Evolutionary conservation across 371 early-diverging fungal genomes (phyloP), one percentile per base, ranked within the genome.

Genomic region (Rhizopus delemar): DNA sequence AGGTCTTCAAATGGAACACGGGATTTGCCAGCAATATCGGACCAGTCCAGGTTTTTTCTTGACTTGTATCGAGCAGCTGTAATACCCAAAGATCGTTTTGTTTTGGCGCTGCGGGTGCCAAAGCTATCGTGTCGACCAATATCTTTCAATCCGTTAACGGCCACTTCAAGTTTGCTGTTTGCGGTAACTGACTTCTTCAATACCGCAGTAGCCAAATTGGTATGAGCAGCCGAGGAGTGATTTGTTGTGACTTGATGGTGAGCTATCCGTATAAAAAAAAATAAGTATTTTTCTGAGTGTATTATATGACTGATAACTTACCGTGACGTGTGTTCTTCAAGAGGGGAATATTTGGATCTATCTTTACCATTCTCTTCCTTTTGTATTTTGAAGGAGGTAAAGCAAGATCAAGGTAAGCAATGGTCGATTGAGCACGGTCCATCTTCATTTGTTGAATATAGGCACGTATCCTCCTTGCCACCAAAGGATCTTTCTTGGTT

Each of bases 1-100:
- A 92, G 69, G 33, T 75, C 77, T 59, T 91, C 88, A 59, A 91
- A 65, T 0, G 86, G 75, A 4, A 85, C 74, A 28, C 76, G 73
- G 6, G 72, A 70, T 61, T 81, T 73, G 39, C 81, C 77, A 3
- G 81, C 70, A 46, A 78, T 72, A 36, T 74, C 77, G 3, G 77
- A 59, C 72, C 67, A 67, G 53, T 77, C 78, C 34, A 77, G 34
- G 34, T 73, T 65, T 46, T 78, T 68, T 35, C 79, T 51, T 33
- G 81, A 65, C 59, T 67, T 72, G 65, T 77, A 64, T 46, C 77
- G 56, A n/a, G 73, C 68, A 33, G 80, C 74, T 38, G 84, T 65
- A 45, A 78, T 63, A 41, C 84, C 63, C 66, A 79, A 46, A 6
- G 78, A 62, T 60, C 82, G 58, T 56, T 74, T 55, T 41, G 74